A percentile compares a stretch with the other conserved stretches of the same genome.
phyloP scores from a whole-genome alignment of 495 filamentous ascomycete genomes.

The Tricharina praecox region DNA sequence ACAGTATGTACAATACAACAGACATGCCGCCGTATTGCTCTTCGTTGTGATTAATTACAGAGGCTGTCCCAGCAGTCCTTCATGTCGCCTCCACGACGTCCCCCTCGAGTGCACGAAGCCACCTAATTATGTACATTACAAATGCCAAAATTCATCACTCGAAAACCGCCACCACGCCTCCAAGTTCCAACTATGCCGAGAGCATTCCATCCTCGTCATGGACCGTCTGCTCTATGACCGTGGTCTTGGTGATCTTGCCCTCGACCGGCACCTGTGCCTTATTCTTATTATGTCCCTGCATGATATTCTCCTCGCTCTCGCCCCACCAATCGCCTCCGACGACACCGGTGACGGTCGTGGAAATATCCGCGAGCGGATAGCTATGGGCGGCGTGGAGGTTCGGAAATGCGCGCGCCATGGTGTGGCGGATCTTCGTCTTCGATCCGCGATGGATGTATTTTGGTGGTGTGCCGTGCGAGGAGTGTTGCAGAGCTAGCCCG shows the following conservation, averaged over 20 bases:
- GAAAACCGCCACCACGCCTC: no score
- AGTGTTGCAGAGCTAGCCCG: not conserved
- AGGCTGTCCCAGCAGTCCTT: no score
- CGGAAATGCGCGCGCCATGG: not conserved
- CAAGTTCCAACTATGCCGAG: no score
- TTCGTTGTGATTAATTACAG: no score
- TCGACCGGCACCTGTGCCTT: not conserved
- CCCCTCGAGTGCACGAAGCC: no score
- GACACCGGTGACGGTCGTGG: slow-evolving; percentile 13
- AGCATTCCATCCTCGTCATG: no score
- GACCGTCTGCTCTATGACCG: slow-evolving; percentile 17
- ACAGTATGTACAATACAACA: no score
- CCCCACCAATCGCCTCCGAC: not conserved
- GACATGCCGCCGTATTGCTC: no score
- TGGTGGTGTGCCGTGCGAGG: not conserved
- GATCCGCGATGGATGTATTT: not conserved
- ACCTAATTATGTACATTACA: no score
- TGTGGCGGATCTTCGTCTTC: not conserved
- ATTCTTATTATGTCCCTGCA: no score
- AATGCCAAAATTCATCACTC: no score
- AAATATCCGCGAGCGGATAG: slow-evolving; percentile 21
- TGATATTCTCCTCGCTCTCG: slow-evolving; percentile 16
- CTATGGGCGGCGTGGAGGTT: slow-evolving; percentile 6
- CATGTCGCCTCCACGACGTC: no score
- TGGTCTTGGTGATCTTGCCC: slow-evolving; percentile 15